These are phyloP conservation scores for Termitomyces sp. DNA, from an alignment of 768 basidiomycete species.

Conservation along the genomic window DNA sequence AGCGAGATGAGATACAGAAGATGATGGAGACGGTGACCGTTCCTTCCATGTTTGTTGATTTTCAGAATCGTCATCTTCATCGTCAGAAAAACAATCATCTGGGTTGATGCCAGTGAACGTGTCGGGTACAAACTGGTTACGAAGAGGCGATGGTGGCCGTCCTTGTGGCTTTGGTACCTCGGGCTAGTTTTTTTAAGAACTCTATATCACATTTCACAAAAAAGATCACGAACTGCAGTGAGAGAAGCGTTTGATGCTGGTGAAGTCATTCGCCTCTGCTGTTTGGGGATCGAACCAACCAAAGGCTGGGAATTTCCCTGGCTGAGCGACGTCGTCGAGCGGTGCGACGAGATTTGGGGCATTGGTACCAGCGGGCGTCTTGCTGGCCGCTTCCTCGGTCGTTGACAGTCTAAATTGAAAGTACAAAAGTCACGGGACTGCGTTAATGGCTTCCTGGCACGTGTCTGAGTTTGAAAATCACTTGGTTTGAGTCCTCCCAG, in stretches of 20 bases:
- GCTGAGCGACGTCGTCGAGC: constrained; percentile 17
- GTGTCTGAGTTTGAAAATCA: background rate
- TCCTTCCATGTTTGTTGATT: constrained; percentile 22
- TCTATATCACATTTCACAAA: background rate
- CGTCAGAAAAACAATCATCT: constrained; percentile 35
- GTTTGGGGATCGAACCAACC: constrained; percentile 9
- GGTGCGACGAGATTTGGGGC: constrained; percentile 18
- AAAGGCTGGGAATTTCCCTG: constrained; percentile 17
- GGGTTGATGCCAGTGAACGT: constrained; percentile 54
- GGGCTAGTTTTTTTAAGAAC: constrained; percentile 23
- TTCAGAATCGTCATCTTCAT: constrained; percentile 35
- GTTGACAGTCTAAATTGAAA: background rate
- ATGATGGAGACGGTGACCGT: constrained; percentile 55
- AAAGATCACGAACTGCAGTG: constrained; percentile 13
- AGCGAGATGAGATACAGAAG: constrained; percentile 72
- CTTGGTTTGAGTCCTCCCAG: background rate
- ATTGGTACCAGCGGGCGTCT: constrained; percentile 11
- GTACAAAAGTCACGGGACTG: background rate
- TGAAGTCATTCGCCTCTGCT: constrained; percentile 24
- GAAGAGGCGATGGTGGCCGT: constrained; percentile 70
- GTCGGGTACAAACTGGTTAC: constrained; percentile 55
- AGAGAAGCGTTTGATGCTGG: constrained; percentile 18
- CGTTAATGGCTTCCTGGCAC: background rate
- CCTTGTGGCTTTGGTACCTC: constrained; percentile 33
- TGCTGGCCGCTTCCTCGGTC: constrained; percentile 7